phyloP scores from a whole-genome alignment of 176 grass and related monocot species.

The Chrysopogon serrulatus region DNA sequence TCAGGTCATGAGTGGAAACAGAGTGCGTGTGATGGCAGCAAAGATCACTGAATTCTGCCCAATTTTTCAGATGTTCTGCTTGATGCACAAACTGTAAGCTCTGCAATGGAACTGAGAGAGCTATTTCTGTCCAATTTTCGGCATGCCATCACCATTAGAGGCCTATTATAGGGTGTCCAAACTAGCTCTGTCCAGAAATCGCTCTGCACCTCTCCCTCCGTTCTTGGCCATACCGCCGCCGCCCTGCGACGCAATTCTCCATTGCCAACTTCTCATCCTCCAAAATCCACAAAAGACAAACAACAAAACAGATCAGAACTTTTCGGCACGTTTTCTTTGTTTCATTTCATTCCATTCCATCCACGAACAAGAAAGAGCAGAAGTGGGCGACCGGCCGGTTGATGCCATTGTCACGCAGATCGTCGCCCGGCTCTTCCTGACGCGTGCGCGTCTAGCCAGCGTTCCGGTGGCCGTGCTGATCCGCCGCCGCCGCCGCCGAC shows the following conservation, averaged over 20 bases:
- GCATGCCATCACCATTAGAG: not conserved
- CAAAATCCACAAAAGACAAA: constrained; percentile 30
- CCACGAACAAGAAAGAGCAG: not conserved
- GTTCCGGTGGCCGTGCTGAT: not conserved
- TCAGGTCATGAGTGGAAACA: not conserved
- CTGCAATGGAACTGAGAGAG: not conserved
- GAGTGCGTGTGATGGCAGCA: not conserved
- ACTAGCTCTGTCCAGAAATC: constrained; percentile 29
- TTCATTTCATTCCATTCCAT: not conserved
- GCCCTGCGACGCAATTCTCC: not conserved
- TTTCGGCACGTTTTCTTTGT: constrained; percentile 13
- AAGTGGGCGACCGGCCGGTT: not conserved
- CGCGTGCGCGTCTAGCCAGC: not conserved
- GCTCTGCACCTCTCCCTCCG: constrained; percentile 32
- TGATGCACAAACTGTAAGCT: not conserved
- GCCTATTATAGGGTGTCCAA: constrained; percentile 1
- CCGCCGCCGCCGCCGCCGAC: not conserved
- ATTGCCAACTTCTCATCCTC: not conserved
- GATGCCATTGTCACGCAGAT: constrained; percentile 10
- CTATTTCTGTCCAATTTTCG: not conserved
- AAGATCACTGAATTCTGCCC: no score
- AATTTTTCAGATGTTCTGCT: not conserved
- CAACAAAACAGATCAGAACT: constrained; percentile 30
- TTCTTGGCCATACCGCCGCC: not conserved
- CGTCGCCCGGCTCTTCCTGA: not conserved